phyloP scores from a whole-genome alignment of 1,284 basidiomycete genomes.

The Cryptococcus sp. region DNA sequence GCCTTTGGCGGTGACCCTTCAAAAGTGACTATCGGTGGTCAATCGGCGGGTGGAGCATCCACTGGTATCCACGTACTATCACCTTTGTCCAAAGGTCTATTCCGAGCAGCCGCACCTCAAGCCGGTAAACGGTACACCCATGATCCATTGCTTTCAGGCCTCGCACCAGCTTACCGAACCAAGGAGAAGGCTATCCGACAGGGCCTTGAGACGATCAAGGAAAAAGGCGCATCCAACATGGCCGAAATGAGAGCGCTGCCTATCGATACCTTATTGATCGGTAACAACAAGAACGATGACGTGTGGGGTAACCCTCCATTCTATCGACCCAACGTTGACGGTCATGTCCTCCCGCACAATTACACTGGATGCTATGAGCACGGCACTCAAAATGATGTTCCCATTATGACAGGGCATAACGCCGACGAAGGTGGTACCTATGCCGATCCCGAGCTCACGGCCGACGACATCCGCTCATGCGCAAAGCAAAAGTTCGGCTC shows the following conservation, averaged over 20 bases:
- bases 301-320: constrained; percentile 5
- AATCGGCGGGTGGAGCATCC: constrained; percentile 59
- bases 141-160: constrained; percentile 1
- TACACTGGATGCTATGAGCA: background rate
- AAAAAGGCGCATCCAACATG: constrained; percentile 1
- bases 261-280: background rate
- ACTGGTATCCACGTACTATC: constrained; percentile 56
- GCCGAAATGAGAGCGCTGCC: background rate
- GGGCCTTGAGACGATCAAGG: background rate
- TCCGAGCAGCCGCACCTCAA: constrained; percentile 57
- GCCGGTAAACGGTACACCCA: constrained; percentile 1
- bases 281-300: constrained; percentile 5
- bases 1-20: constrained; percentile 47
- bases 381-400: constrained; percentile 3
- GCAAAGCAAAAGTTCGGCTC: constrained; percentile 1
- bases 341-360: constrained; percentile 1
- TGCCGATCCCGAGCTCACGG: background rate
- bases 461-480: background rate
- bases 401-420: constrained; percentile 4
- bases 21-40: constrained; percentile 58
- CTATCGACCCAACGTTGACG: constrained; percentile 3
- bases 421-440: constrained; percentile 6
- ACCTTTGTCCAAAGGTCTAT: constrained; percentile 56
- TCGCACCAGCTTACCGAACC: constrained; percentile 2
- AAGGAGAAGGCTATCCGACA: constrained; percentile 1